phyloP scores from a whole-genome alignment of 2,329 filamentous ascomycete genomes.

The Trichoderma sp. region DNA sequence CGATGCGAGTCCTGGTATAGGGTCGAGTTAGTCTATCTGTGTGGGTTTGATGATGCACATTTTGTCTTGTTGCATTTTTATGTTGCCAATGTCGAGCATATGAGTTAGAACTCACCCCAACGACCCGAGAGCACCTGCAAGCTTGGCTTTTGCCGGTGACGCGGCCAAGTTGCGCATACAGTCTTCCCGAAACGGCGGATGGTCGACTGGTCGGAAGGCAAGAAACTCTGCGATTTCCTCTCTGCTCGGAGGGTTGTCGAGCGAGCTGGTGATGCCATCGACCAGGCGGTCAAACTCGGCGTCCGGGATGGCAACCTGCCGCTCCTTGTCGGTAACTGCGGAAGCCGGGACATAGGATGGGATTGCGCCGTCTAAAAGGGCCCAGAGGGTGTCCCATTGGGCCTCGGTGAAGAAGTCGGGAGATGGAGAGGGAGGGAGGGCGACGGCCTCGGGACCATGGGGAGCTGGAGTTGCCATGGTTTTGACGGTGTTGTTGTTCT shows the following conservation, averaged over 20 bases:
- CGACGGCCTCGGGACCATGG: conserved; percentile 19
- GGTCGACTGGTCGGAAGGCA: conserved; percentile 47
- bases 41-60: not conserved
- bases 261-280: conserved; percentile 33
- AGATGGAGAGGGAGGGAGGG: conserved; percentile 29
- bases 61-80: not conserved
- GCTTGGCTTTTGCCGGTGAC: conserved; percentile 35
- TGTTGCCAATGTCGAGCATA: not conserved
- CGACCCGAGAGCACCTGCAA: conserved; percentile 40
- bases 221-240: conserved; percentile 52
- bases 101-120: conserved; percentile 41
- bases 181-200: conserved; percentile 51
- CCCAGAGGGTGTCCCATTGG: conserved; percentile 54
- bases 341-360: conserved; percentile 53
- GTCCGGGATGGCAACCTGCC: conserved; percentile 46
- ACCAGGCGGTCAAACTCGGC: conserved; percentile 49
- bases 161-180: conserved; percentile 43
- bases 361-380: conserved; percentile 57
- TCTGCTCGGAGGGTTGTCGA: conserved; percentile 40
- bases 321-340: conserved; percentile 35
- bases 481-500: not conserved
- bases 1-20: conserved; percentile 52
- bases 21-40: not conserved
- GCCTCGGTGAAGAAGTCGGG: conserved; percentile 41
- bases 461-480: conserved; percentile 15